Conservation (phyloP, 305 asterid species). For the Fraxinus sp. region DNA sequence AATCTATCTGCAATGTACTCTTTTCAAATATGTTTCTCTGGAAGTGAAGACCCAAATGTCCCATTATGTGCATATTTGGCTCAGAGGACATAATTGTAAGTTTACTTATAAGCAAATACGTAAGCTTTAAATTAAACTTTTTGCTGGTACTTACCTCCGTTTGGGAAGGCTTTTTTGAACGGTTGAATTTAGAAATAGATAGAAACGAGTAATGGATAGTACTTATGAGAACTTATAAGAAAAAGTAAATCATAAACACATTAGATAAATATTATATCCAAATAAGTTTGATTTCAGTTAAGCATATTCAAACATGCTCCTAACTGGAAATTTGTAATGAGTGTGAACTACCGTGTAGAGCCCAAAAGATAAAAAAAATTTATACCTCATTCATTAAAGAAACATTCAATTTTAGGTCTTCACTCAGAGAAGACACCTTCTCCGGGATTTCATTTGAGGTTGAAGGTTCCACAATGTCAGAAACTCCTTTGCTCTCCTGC, state of each 20-base stretch:
- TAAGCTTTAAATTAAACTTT: background rate
- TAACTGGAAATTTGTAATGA: background rate
- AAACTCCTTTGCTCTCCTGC: conserved; percentile 40
- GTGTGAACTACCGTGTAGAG: background rate
- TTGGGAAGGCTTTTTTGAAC: background rate
- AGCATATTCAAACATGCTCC: background rate
- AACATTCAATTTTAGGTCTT: conserved; percentile 35
- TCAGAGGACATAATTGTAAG: background rate
- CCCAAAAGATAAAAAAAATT: background rate
- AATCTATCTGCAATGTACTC: background rate
- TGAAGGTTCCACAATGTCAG: conserved; percentile 35
- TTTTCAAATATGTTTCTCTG: background rate
- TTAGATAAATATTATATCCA: background rate
- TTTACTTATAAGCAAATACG: background rate
- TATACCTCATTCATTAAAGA: conserved; percentile 48
- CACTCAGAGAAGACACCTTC: conserved; percentile 25
- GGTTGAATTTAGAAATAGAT: background rate
- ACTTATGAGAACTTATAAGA: no score
- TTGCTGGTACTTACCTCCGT: background rate
- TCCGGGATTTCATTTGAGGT: conserved; percentile 41
- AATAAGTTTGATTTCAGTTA: background rate
- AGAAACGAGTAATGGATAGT: background rate
- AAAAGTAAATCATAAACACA: background rate
- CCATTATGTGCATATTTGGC: background rate
- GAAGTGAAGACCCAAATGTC: background rate